Base-by-base conservation (phyloP, 2,329 filamentous ascomycete species). In the Diaporthe aspalathi region DNA sequence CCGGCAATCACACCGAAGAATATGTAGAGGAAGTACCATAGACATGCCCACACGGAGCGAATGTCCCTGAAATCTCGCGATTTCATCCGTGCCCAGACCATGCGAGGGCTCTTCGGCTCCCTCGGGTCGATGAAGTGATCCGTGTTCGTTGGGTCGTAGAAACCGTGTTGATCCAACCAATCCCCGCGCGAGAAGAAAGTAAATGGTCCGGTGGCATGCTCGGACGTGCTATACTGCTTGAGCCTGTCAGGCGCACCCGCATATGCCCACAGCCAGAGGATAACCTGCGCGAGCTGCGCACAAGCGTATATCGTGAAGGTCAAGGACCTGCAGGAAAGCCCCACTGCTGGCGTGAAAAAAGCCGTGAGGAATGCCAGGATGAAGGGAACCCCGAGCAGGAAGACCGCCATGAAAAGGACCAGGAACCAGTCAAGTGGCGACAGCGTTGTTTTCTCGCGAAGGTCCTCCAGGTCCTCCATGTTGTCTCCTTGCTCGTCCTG, bases 1-100 rank as follows among this genome's bases (percentile, higher is more conserved):
- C 86, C 73, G 83, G 86, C 74, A 78, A 82, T 72, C 80, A 85
- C 63, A 79, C 75, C 73, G 17, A 75, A 62, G 17, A 66, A 35
- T 49, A 74, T 73, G 47, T 76, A 76, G 17, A 74, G n/a, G 3
- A 66, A 0, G 49, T 73, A 74, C 75, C 76, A 77, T 3, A 77
- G 38, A 20, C 72, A 70, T 0, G 45, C 49, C 73, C 70, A 74
- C 1, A 71, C 53, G 43, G 27, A 52, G 2, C 12, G 68, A 24
- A 45, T 71, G n/a, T 29, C 50, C 16, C 68, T 65, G 9, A 72
- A 22, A 2, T 68, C 38, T 2, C 54, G 45, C 12, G 72, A 2
- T 35, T 57, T 69, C 32, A 53, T n/a, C 17, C 7, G 22, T 14
- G 6, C 2, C 49, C 47, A 67, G 35, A 67, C 9, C 9, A 17